These are phyloP conservation scores for Aspergillus homomorphus DNA, from an alignment of 495 filamentous ascomycete species.

Conservation along the genomic window DNA sequence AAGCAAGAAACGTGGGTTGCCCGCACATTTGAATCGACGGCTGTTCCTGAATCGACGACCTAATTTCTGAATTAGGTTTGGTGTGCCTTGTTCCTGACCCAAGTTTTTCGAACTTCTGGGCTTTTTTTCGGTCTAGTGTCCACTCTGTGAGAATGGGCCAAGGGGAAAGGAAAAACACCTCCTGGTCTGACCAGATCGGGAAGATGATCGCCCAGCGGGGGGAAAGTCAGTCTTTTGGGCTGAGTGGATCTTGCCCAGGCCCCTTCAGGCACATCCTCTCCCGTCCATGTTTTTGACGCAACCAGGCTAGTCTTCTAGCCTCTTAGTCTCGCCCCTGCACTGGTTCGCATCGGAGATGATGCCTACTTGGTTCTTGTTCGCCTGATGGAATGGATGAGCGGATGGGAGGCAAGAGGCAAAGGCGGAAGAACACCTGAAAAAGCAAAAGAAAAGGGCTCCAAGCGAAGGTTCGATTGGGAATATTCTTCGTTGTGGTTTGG, in stretches of 20 bases:
- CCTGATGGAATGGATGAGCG: background rate
- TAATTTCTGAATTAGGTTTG: background rate
- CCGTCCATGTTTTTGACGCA: conserved; percentile 5
- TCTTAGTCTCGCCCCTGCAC: background rate
- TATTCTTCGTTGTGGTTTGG: background rate
- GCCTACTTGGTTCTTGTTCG: background rate
- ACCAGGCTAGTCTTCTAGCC: background rate
- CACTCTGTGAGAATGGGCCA: background rate
- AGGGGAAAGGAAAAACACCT: background rate
- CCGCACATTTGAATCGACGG: background rate
- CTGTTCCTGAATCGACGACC: background rate
- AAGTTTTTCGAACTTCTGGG: background rate
- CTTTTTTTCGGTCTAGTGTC: too few relatives aligned
- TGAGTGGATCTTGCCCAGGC: background rate
- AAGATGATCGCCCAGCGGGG: background rate
- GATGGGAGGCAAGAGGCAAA: background rate
- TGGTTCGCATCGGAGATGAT: conserved; percentile 3
- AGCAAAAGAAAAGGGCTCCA: too few relatives aligned
- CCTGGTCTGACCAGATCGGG: background rate
- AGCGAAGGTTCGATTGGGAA: too few relatives aligned
- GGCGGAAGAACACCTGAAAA: background rate
- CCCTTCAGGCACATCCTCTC: background rate
- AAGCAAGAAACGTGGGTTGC: background rate
- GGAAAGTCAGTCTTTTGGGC: background rate
- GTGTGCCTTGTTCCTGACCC: background rate